Conservation (phyloP, 371 early-diverging fungal genomes). For the Encephalitozoon romaleae region DNA sequence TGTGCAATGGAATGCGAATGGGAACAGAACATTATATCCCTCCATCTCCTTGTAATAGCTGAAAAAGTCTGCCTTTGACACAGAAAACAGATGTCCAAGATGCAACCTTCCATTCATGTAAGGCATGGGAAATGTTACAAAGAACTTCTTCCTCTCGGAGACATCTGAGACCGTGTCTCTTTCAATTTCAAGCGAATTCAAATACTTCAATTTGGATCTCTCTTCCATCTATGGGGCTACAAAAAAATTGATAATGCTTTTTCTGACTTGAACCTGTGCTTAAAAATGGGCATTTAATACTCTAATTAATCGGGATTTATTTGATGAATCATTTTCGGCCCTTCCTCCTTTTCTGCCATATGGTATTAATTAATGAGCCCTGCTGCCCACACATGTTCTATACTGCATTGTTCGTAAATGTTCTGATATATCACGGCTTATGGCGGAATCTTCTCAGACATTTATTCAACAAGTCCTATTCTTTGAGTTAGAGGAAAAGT, state of each 20-base stretch:
- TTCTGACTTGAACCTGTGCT: neutral
- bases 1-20: conserved; percentile 97
- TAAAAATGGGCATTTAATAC: neutral
- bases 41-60: conserved; percentile 79
- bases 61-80: conserved; percentile 91
- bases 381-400: conserved; percentile 10
- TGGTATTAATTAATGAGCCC: neutral
- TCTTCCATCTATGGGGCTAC: conserved; percentile 9
- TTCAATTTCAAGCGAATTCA: conserved; percentile 31
- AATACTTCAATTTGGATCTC: conserved; percentile 26
- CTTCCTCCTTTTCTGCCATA: neutral
- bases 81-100: conserved; percentile 90
- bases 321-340: neutral
- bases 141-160: conserved; percentile 65
- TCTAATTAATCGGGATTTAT: neutral
- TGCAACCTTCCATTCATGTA: conserved; percentile 99
- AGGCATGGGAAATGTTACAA: conserved; percentile 93
- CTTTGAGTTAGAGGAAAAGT: neutral
- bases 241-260: neutral
- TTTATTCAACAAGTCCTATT: neutral
- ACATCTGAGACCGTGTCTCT: neutral
- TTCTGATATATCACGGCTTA: conserved; percentile 6
- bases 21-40: conserved; percentile 87
- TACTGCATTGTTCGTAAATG: conserved; percentile 20
- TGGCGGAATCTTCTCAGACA: conserved; percentile 13